Conservation (phyloP, 495 filamentous ascomycete species). For the Achaetomiella virescens region DNA sequence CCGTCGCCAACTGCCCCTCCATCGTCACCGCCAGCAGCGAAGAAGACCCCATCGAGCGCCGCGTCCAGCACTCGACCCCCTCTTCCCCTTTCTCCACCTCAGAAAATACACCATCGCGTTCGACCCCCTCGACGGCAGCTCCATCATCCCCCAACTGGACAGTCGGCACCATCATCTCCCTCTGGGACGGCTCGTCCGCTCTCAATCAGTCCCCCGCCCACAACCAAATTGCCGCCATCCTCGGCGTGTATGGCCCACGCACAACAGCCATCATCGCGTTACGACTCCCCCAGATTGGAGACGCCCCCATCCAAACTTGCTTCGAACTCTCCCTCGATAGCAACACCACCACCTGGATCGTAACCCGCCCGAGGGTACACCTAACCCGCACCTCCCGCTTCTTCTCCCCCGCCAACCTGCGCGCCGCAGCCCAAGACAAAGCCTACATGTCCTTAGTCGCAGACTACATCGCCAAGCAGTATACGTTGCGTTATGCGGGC, state of each 20-base stretch:
- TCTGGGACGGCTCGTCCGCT: slow-evolving; percentile 44
- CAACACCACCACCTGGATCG: slow-evolving; percentile 20
- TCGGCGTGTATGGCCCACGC: slow-evolving; percentile 48
- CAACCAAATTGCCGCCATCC: slow-evolving; percentile 39
- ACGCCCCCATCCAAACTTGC: slow-evolving; percentile 25
- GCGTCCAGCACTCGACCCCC: slow-evolving; percentile 4
- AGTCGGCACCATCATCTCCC: slow-evolving; percentile 47
- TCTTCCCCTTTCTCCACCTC: neutral
- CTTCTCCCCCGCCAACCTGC: slow-evolving; percentile 50
- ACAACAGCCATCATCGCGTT: slow-evolving; percentile 45
- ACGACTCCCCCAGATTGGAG: slow-evolving; percentile 23
- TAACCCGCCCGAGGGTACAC: slow-evolving; percentile 31
- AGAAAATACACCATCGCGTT: slow-evolving; percentile 51
- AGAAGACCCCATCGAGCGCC: slow-evolving; percentile 45
- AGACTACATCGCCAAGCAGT: slow-evolving; percentile 35
- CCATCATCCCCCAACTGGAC: slow-evolving; percentile 51
- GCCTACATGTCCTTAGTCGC: slow-evolving; percentile 39
- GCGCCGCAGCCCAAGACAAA: slow-evolving; percentile 37
- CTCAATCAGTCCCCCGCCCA: slow-evolving; percentile 30
- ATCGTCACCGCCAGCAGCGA: slow-evolving; percentile 46
- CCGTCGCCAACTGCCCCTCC: slow-evolving; percentile 35
- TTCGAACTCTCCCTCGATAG: slow-evolving; percentile 39
- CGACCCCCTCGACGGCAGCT: slow-evolving; percentile 50
- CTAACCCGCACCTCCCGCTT: slow-evolving; percentile 37
- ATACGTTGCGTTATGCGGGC: slow-evolving; percentile 47